Base-by-base conservation (phyloP, 2,329 filamentous ascomycete species). In the Epichloe gansuensis region DNA sequence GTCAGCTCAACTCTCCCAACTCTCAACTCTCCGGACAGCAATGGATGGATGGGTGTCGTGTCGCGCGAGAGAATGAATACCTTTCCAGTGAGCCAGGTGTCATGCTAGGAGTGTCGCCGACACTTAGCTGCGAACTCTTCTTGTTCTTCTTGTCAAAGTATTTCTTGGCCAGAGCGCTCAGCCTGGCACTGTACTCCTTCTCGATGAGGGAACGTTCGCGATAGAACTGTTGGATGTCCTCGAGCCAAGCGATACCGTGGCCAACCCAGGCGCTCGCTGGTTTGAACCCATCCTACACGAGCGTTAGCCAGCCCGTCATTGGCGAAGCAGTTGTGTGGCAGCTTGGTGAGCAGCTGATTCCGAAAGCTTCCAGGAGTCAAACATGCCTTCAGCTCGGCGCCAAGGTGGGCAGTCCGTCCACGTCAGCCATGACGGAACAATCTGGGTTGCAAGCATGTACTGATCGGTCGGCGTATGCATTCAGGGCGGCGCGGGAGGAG, bases 151-250 rank as follows among this genome's bases (percentile, higher is more conserved):
- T 94, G 64, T 98, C 94, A 65, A 89, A 93, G 74, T 96, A 97
- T 68, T 93, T 96, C 75, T 93, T 95, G 52, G 91, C 93, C 49
- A 98, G 75, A 2, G 82, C 83, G 60, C 81, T 86, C 58, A 98
- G 82, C 70, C 91, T 97, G 58, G 85, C 79, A 62, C 88, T 86
- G 69, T 98, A 97, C 68, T 98, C 94, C 72, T 95, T 96, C 72
- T 98, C 93, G 67, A 98, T 95, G 38, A 75, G 82, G 65, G 89
- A 88, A 54, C 94, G 82, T 70, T 98, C 93, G 58, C 93, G 88
- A 75, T 97, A 98, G 75, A 97, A 98, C 65, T 88, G 84, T 69
- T 98, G 89, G 57, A 98, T 88, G 63, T 98, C 93, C 63, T 96
- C 91, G 55, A 98, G 83, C 91, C 91, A 98, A 59, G 81, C 76